phyloP scores from a whole-genome alignment of 2,329 filamentous ascomycete genomes.

The Emergomyces africanus region DNA sequence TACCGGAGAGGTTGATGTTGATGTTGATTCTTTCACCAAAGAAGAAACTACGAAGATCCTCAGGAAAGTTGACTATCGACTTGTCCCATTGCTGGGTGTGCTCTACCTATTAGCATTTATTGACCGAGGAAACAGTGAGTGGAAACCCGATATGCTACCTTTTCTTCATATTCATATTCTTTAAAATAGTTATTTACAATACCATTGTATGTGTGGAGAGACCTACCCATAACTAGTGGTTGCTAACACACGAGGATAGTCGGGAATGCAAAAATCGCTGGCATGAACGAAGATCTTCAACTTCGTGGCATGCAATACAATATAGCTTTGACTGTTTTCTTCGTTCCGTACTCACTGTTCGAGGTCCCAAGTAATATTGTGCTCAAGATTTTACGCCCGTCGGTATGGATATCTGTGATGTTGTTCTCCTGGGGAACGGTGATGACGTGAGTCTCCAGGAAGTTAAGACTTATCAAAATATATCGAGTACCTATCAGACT shows the following conservation, averaged over 20 bases:
- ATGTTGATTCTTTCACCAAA: constrained; percentile 6
- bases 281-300: constrained; percentile 17
- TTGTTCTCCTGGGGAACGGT: constrained; percentile 27
- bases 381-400: constrained; percentile 35
- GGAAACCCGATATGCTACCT: not conserved
- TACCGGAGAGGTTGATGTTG: constrained; percentile 5
- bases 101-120: constrained; percentile 62
- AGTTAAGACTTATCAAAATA: not conserved
- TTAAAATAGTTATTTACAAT: not conserved
- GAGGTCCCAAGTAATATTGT: constrained; percentile 32
- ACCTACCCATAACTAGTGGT: not conserved
- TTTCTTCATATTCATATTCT: not conserved
- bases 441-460: constrained; percentile 10
- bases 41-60: constrained; percentile 16
- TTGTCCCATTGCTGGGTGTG: constrained; percentile 29
- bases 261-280: constrained; percentile 26
- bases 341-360: constrained; percentile 26
- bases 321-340: constrained; percentile 35
- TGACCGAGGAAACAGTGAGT: constrained; percentile 39
- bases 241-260: constrained; percentile 9
- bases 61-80: constrained; percentile 28
- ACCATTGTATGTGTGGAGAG: not conserved
- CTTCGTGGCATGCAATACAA: constrained; percentile 34
- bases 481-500: not conserved
- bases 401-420: constrained; percentile 40